phyloP scores from a whole-genome alignment of 2,329 filamentous ascomycete genomes.

The Apiospora aurea region DNA sequence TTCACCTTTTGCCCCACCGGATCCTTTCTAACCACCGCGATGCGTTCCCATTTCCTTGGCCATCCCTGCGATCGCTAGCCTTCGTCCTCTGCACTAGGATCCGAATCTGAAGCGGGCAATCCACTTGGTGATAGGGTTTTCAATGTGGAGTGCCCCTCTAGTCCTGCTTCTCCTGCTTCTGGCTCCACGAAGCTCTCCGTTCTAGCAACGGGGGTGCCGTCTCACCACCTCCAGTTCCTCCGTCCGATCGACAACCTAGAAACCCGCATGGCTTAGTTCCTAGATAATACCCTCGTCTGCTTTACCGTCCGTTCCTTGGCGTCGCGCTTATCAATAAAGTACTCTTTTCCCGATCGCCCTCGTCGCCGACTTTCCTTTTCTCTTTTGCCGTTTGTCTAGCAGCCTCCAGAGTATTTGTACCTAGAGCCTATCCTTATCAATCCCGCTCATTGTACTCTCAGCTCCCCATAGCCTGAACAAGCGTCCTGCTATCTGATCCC shows the following conservation, averaged over 20 bases:
- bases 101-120: constrained; percentile 6
- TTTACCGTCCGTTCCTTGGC: constrained; percentile 10
- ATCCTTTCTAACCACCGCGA: neutral
- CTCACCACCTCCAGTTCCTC: neutral
- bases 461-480: neutral
- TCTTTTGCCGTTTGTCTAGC: neutral
- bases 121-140: constrained; percentile 20
- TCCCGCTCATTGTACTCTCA: neutral
- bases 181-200: neutral
- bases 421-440: constrained; percentile 6
- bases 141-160: neutral
- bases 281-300: neutral
- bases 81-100: neutral
- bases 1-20: neutral
- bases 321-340: constrained; percentile 6
- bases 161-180: neutral
- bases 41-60: neutral
- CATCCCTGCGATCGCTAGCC: constrained; percentile 8
- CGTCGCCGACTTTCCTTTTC: constrained; percentile 7
- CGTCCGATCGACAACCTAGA: constrained; percentile 12
- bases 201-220: constrained; percentile 14
- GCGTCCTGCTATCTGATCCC: neutral
- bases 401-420: neutral
- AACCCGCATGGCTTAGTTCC: neutral
- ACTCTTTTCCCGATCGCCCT: neutral